Evolutionary conservation across 768 basidiomycete species (phyloP).

Genomic region (Gelatoporia subvermispora): DNA sequence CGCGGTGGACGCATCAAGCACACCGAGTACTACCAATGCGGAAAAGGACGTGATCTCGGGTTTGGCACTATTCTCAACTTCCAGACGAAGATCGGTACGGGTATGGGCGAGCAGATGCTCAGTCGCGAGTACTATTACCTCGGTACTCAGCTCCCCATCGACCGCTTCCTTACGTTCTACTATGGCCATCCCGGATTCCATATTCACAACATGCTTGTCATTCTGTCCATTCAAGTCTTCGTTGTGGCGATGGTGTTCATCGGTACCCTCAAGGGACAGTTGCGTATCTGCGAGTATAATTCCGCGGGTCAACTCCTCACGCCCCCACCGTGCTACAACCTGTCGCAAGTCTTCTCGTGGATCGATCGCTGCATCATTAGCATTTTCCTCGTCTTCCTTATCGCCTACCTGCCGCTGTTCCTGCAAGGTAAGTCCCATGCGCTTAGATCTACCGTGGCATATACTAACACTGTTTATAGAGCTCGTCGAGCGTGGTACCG

Average conservation of each 20-base stretch:
- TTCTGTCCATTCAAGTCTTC: conserved; percentile 94
- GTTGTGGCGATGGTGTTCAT: conserved; percentile 92
- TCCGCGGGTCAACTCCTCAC: conserved; percentile 66
- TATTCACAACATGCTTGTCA: conserved; percentile 99
- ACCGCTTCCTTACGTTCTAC: conserved; percentile 99
- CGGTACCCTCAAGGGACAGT: conserved; percentile 82
- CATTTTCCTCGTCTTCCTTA: conserved; percentile 98
- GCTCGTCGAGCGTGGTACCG: conserved; percentile 91
- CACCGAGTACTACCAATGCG: conserved; percentile 98
- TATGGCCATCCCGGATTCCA: conserved; percentile 99
- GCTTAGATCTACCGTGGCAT: background rate
- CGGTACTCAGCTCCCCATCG: conserved; percentile 95
- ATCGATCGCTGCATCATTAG: conserved; percentile 94
- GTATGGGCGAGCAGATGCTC: conserved; percentile 99
- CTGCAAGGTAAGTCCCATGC: conserved; percentile 65
- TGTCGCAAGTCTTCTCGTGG: conserved; percentile 92
- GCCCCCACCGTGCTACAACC: conserved; percentile 89
- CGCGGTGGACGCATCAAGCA: conserved; percentile 98
- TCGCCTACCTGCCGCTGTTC: conserved; percentile 91
- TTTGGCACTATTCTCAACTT: conserved; percentile 99
- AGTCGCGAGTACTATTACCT: conserved; percentile 99
- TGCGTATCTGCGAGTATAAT: conserved; percentile 79
- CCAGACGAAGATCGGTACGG: conserved; percentile 99
- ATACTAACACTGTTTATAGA: conserved; percentile 45
- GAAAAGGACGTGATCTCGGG: conserved; percentile 97